phyloP scores from a whole-genome alignment of 768 basidiomycete species.

The Hericium rajendrae region DNA sequence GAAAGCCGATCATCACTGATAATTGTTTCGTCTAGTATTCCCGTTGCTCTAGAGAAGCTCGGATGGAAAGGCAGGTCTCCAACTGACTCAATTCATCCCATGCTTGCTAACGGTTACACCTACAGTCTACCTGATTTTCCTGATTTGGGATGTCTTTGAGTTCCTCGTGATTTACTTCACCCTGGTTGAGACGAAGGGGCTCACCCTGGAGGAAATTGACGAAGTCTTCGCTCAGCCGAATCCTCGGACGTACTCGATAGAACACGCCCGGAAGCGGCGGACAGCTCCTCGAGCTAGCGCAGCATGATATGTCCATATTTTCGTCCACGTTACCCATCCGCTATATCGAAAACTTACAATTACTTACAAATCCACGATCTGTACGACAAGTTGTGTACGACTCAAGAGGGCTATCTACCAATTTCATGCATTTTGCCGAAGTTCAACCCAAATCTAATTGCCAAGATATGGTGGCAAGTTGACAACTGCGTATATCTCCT shows the following conservation, averaged over 20 bases:
- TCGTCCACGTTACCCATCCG: too few relatives aligned
- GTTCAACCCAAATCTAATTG: too few relatives aligned
- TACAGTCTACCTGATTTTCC: conserved; percentile 41
- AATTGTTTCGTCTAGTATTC: conserved; percentile 23
- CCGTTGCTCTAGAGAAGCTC: conserved; percentile 35
- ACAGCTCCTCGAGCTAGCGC: too few relatives aligned
- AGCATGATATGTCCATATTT: too few relatives aligned
- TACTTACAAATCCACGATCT: too few relatives aligned
- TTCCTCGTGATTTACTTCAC: conserved; percentile 36
- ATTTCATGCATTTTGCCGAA: too few relatives aligned
- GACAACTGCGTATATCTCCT: too few relatives aligned
- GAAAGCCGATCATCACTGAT: neutral
- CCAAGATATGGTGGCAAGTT: too few relatives aligned
- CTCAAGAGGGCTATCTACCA: too few relatives aligned
- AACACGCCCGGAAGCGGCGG: neutral
- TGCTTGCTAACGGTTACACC: neutral
- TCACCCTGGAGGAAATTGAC: conserved; percentile 43
- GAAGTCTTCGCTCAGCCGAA: conserved; percentile 24
- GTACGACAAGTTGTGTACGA: too few relatives aligned
- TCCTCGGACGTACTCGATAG: conserved; percentile 14
- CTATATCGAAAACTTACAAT: too few relatives aligned
- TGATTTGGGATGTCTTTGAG: conserved; percentile 40
- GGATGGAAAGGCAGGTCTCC: conserved; percentile 35
- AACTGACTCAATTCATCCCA: conserved; percentile 1
- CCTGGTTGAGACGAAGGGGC: conserved; percentile 42